These are phyloP conservation scores for Spathaspora girioi DNA, from an alignment of 805 yeast species.

Conservation along the genomic window DNA sequence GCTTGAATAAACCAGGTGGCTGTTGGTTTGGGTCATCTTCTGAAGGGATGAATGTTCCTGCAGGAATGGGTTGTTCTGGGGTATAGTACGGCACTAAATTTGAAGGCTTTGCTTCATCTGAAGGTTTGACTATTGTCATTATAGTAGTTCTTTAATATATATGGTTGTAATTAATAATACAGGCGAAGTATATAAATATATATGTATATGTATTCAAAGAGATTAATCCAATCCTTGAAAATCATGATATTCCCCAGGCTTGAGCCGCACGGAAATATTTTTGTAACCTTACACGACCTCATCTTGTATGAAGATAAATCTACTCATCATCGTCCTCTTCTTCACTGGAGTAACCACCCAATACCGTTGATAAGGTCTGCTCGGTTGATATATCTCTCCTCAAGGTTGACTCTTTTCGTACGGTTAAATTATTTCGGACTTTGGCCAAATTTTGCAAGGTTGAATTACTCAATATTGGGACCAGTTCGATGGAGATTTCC, in stretches of 20 bases:
- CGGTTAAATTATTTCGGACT: constrained; percentile 5
- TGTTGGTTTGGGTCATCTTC: constrained; percentile 7
- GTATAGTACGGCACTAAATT: constrained; percentile 17
- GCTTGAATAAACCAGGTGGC: constrained; percentile 39
- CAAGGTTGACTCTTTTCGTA: constrained; percentile 3
- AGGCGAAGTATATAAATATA: neutral
- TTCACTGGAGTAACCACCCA: constrained; percentile 28
- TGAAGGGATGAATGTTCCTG: constrained; percentile 29
- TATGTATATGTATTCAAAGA: neutral
- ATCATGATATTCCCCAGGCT: neutral
- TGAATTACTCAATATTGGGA: constrained; percentile 10
- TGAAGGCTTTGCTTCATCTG: constrained; percentile 6
- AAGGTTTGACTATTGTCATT: constrained; percentile 4
- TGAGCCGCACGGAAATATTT: neutral
- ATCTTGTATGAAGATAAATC: neutral
- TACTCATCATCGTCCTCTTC: constrained; percentile 16
- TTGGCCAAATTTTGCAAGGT: constrained; percentile 12
- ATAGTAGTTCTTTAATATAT: neutral
- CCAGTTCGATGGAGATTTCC: neutral
- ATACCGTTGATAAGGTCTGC: constrained; percentile 8
- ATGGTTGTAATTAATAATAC: neutral
- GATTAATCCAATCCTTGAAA: neutral
- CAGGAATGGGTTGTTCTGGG: constrained; percentile 27
- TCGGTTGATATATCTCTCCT: constrained; percentile 3
- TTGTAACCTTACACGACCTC: neutral